Evolutionary conservation across 352 stramenopile species (phyloP).

Genomic region (Pythium aphanidermatum): DNA sequence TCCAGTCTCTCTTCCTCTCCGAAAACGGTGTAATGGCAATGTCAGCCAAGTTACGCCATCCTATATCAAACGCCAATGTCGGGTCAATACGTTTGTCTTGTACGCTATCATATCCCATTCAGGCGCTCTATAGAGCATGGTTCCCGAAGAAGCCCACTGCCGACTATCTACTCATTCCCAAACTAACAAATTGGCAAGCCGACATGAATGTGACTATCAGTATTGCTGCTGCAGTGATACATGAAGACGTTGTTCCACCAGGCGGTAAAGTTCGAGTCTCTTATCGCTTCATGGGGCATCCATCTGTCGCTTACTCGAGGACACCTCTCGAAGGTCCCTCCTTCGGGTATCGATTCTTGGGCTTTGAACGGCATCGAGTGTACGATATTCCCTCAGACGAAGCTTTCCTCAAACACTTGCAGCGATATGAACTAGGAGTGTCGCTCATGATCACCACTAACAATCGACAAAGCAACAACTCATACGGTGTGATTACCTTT

Average conservation of each 20-base stretch:
- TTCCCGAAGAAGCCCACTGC: too few species aligned
- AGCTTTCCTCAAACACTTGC: conserved; percentile 1
- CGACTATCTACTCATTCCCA: too few species aligned
- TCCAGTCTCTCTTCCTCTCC: conserved; percentile 23
- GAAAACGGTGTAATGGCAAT: neutral
- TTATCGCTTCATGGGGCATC: conserved; percentile 16
- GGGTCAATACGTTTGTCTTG: conserved; percentile 5
- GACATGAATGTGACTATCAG: too few species aligned
- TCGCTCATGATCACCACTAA: neutral
- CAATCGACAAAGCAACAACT: neutral
- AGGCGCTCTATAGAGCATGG: too few species aligned
- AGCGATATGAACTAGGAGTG: conserved; percentile 4
- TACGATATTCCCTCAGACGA: conserved; percentile 4
- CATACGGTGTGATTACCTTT: too few species aligned
- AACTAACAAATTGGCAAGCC: too few species aligned
- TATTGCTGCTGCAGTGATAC: too few species aligned
- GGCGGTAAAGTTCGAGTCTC: neutral
- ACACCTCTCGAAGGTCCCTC: neutral
- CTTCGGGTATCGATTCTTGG: neutral
- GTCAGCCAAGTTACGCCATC: conserved; percentile 13
- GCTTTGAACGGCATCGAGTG: neutral
- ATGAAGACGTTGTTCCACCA: too few species aligned
- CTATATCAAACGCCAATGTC: conserved; percentile 7
- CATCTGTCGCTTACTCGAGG: conserved; percentile 1
- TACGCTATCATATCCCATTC: too few species aligned